phyloP scores from a whole-genome alignment of 2,329 filamentous ascomycete genomes.

The Penicillium thymicola region DNA sequence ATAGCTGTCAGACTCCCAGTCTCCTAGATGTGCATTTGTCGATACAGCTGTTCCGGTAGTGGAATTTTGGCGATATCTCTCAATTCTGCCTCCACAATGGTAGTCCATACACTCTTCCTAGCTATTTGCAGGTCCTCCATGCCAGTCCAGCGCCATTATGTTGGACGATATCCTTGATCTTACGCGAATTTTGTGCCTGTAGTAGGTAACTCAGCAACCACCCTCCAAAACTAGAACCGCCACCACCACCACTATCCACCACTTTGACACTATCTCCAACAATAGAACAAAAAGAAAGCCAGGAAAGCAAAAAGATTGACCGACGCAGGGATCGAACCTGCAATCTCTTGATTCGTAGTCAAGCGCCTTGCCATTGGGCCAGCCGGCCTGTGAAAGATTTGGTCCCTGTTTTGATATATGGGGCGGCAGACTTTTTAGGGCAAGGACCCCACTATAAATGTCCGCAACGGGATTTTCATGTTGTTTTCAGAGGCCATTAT shows the following conservation, averaged over 20 bases:
- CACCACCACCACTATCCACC: background rate
- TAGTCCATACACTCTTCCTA: background rate
- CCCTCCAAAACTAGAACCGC: background rate
- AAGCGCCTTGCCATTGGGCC: conserved; percentile 52
- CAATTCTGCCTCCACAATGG: background rate
- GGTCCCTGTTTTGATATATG: background rate
- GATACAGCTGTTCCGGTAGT: background rate
- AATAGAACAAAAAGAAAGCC: background rate
- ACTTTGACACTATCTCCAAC: background rate
- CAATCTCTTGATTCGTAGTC: conserved; percentile 54
- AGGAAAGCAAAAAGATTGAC: conserved; percentile 27
- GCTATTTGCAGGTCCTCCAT: background rate
- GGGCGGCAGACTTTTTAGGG: background rate
- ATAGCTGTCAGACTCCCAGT: background rate
- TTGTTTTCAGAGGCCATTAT: background rate
- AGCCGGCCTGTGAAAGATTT: conserved; percentile 24
- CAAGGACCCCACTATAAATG: background rate
- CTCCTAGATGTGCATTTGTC: background rate
- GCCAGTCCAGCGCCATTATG: background rate
- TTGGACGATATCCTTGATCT: too few relatives aligned
- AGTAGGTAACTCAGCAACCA: background rate
- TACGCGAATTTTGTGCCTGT: background rate
- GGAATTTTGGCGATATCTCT: background rate
- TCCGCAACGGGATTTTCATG: background rate
- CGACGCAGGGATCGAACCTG: conserved; percentile 46